Evolutionary conservation across 257 asterid species (phyloP), one percentile per base, ranked within the genome.

Genomic region (Gardenia jasminoides): DNA sequence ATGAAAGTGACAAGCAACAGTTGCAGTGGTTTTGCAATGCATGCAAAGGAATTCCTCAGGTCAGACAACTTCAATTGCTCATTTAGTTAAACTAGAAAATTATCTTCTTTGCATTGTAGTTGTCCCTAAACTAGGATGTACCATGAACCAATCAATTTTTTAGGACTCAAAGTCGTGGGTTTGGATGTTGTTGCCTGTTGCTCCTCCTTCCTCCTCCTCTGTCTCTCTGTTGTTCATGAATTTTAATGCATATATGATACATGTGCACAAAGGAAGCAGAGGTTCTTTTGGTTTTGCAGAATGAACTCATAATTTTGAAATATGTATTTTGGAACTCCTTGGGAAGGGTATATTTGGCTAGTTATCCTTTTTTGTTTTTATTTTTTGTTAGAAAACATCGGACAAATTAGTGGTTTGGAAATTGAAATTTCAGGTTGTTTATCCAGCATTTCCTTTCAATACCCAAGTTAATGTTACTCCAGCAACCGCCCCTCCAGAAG

Each of bases 21-120:
- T 81, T 95, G 90, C 90, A 89, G 89, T 82, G 88, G 58, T 93
- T 93, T 82, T 93, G 97, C 85, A 87, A 87, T 89, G 99, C 99
- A 22, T 95, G 99, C 90, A 95, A 92, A 88, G 99, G 99, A 80
- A 91, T 95, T 85, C 97, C 98, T 78, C 99, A 95, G 99, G 99
- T 94, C 47, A 75, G 72, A 64, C 72, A 76, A 28, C 22, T 76
- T 64, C 72, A 76, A 62, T 76, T 64, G 47, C 24, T 31, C 5
- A 17, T 6, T 65, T 3, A n/a, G 22, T 44, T 10, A 0, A 48
- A 71, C 76, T 26, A 28, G 36, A 28, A 26, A 46, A 31, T 61
- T 61, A n/a, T 44, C 59, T 41, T 61, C 61, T 75, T 36, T 1
- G 31, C 15, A 24, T 70, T 59, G 66, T 4, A 74, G 24, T 58